A percentile compares a stretch with the other conserved stretches of the same genome.
phyloP scores from a whole-genome alignment of 805 yeast species.

The Candida tibetensis region DNA sequence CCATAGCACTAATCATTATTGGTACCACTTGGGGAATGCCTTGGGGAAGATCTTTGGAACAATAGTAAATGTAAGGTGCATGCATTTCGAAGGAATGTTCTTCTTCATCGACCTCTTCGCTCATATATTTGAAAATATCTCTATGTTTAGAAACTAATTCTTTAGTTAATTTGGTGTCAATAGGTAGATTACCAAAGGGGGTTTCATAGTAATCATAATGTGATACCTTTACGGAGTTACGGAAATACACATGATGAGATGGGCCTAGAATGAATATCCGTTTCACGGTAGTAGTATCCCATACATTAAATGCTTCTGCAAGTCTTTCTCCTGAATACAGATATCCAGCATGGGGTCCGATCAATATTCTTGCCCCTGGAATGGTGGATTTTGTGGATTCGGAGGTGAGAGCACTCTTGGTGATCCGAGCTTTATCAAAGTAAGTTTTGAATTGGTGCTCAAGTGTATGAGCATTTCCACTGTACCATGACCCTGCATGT shows the following conservation, averaged over 20 bases:
- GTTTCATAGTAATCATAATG: slow-evolving; percentile 61
- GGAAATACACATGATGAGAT: slow-evolving; percentile 83
- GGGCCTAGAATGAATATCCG: slow-evolving; percentile 87
- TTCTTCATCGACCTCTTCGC: slow-evolving; percentile 59
- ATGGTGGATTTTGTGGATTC: slow-evolving; percentile 47
- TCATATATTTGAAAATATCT: slow-evolving; percentile 54
- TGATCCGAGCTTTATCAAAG: slow-evolving; percentile 44
- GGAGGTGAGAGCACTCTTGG: slow-evolving; percentile 17
- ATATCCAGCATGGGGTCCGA: slow-evolving; percentile 83
- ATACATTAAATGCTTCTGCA: slow-evolving; percentile 70
- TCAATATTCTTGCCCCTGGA: slow-evolving; percentile 38
- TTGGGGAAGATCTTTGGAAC: slow-evolving; percentile 33
- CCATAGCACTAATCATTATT: slow-evolving; percentile 68
- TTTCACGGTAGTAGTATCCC: slow-evolving; percentile 57
- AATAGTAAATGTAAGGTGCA: slow-evolving; percentile 64
- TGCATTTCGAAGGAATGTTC: slow-evolving; percentile 98
- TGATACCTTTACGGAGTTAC: slow-evolving; percentile 54
- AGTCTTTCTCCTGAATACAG: slow-evolving; percentile 74
- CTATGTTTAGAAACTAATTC: slow-evolving; percentile 32
- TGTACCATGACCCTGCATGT: slow-evolving; percentile 93
- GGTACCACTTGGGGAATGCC: slow-evolving; percentile 63
- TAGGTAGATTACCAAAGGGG: slow-evolving; percentile 73
- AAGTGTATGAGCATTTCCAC: slow-evolving; percentile 43
- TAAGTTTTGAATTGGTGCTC: slow-evolving; percentile 49
- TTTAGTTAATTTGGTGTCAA: slow-evolving; percentile 51